A percentile compares a stretch with the other conserved stretches of the same genome.
Conservation (phyloP, 2,329 filamentous ascomycete species). For the Fusarium fracticaudum region DNA sequence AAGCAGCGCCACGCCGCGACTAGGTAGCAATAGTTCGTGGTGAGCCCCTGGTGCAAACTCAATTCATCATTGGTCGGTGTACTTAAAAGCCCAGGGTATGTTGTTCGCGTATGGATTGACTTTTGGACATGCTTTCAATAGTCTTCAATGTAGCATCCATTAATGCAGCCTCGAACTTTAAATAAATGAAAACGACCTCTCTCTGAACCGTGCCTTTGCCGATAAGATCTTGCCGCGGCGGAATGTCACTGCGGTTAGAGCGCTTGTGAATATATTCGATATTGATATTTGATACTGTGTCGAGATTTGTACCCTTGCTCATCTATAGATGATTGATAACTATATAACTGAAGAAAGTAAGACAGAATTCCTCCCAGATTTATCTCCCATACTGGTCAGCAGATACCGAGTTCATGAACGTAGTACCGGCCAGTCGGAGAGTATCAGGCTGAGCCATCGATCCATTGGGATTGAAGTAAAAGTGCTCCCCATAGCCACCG, state of each 20-base stretch:
- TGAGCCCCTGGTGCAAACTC: background rate
- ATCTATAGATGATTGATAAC: background rate
- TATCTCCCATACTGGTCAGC: conserved; percentile 30
- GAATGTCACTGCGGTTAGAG: background rate
- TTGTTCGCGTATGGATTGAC: background rate
- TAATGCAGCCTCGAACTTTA: background rate
- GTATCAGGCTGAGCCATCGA: conserved; percentile 30
- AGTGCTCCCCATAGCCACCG: conserved; percentile 36
- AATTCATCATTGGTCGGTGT: background rate
- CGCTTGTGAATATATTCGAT: background rate
- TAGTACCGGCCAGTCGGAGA: conserved; percentile 31
- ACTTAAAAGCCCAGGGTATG: background rate
- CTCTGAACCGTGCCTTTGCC: background rate
- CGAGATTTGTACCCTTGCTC: background rate
- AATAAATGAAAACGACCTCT: background rate
- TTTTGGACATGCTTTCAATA: background rate
- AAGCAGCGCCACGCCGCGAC: background rate
- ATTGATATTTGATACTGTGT: background rate
- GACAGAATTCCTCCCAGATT: fast-evolving
- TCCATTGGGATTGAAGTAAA: conserved; percentile 36
- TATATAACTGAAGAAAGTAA: background rate
- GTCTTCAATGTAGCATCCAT: background rate
- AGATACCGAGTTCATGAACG: conserved; percentile 32
- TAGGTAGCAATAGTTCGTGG: background rate
- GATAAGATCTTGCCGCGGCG: background rate